Conservation (phyloP, 2,329 filamentous ascomycete genomes). For the Neurospora sp. region DNA sequence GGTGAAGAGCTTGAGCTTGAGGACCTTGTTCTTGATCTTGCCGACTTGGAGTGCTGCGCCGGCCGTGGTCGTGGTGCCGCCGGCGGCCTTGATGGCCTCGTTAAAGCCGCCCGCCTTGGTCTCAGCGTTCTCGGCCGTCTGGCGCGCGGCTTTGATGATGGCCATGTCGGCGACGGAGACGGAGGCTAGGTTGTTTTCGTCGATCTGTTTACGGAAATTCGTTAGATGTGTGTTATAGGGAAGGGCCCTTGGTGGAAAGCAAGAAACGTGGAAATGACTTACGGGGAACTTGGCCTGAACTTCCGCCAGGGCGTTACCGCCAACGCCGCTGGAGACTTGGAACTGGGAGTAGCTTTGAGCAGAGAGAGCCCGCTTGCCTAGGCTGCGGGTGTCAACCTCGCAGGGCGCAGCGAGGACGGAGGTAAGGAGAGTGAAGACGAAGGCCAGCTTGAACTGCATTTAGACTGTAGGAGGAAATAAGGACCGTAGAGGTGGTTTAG, state of each 20-base stretch:
- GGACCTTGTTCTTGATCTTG: conserved; percentile 52
- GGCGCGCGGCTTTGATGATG: conserved; percentile 39
- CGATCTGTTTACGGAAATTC: conserved; percentile 24
- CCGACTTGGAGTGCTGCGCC: conserved; percentile 38
- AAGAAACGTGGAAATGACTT: conserved; percentile 9
- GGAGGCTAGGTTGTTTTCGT: conserved; percentile 32
- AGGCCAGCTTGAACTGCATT: conserved; percentile 29
- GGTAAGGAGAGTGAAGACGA: conserved; percentile 27
- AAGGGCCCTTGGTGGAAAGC: neutral
- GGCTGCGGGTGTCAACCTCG: conserved; percentile 5
- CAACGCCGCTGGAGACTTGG: conserved; percentile 39
- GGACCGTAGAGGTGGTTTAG: neutral
- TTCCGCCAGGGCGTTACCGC: conserved; percentile 42
- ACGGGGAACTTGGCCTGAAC: conserved; percentile 45
- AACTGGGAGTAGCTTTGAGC: conserved; percentile 29
- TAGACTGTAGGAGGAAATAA: conserved; percentile 11
- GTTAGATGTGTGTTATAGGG: neutral
- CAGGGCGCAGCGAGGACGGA: conserved; percentile 25
- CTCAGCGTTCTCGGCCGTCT: conserved; percentile 45
- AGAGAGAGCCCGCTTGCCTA: conserved; percentile 22
- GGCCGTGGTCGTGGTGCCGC: conserved; percentile 25
- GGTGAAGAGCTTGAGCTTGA: conserved; percentile 45
- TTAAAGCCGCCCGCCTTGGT: conserved; percentile 40
- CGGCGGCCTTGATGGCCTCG: conserved; percentile 38
- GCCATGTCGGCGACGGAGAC: conserved; percentile 37